Evolutionary conservation across 2,329 filamentous ascomycete species (phyloP).

Genomic region (Triangularia verruculosa): DNA sequence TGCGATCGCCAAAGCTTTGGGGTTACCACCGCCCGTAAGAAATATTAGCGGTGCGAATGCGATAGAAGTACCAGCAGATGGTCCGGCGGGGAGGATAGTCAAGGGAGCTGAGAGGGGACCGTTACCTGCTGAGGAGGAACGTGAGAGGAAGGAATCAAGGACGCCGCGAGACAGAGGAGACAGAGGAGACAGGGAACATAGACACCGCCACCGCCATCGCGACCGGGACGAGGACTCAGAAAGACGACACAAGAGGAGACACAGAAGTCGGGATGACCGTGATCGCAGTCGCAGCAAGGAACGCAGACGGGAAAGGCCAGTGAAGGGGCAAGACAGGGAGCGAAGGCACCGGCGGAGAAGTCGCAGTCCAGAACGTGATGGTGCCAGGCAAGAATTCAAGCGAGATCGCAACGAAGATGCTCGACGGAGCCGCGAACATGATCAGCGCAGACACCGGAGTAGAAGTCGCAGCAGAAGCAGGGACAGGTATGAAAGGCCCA

Average conservation of each 20-base stretch:
- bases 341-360: conserved; percentile 37
- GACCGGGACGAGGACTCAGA: conserved; percentile 33
- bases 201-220: background rate
- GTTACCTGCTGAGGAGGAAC: conserved; percentile 29
- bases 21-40: conserved; percentile 66
- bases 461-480: conserved; percentile 27
- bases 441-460: conserved; percentile 9
- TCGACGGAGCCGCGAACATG: conserved; percentile 30
- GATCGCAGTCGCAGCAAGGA: conserved; percentile 29
- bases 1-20: conserved; percentile 78
- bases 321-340: conserved; percentile 27
- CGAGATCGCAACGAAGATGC: conserved; percentile 32
- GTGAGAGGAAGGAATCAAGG: conserved; percentile 22
- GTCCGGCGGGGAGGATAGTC: background rate
- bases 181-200: background rate
- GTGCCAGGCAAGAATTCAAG: conserved; percentile 21
- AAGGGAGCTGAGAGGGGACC: background rate
- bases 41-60: conserved; percentile 64
- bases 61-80: conserved; percentile 54
- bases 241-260: conserved; percentile 35
- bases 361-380: conserved; percentile 32
- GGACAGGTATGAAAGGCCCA: conserved; percentile 6
- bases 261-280: conserved; percentile 30
- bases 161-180: conserved; percentile 22
- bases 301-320: conserved; percentile 18